Evolutionary conservation across 768 basidiomycete genomes (phyloP).

Genomic region (Cantharellus anzutake): DNA sequence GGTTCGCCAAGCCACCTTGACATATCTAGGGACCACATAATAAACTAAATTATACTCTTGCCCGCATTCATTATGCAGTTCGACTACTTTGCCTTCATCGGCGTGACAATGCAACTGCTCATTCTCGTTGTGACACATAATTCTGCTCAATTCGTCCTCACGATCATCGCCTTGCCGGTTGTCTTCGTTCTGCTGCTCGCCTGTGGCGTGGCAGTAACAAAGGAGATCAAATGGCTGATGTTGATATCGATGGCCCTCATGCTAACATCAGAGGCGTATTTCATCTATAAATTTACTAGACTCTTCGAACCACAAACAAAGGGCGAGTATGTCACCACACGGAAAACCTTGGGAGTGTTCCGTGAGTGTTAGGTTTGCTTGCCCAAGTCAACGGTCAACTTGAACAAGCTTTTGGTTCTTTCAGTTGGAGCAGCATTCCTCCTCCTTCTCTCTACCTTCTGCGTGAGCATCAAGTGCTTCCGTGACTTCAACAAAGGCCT

Average conservation of each 20-base stretch:
- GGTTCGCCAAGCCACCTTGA: neutral
- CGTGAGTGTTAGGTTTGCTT: slow-evolving; percentile 28
- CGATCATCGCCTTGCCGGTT: slow-evolving; percentile 66
- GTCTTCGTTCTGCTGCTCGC: slow-evolving; percentile 46
- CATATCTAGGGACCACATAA: neutral
- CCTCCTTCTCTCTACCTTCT: slow-evolving; percentile 53
- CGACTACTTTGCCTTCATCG: slow-evolving; percentile 74
- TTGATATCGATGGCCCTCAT: slow-evolving; percentile 49
- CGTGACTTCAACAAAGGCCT: slow-evolving; percentile 71
- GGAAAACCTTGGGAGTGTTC: slow-evolving; percentile 63
- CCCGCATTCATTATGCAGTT: slow-evolving; percentile 20
- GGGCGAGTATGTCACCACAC: slow-evolving; percentile 43
- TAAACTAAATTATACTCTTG: neutral
- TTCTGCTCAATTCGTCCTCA: slow-evolving; percentile 64
- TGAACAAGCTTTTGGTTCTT: slow-evolving; percentile 1
- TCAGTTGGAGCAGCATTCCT: slow-evolving; percentile 60
- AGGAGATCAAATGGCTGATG: slow-evolving; percentile 76
- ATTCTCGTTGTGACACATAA: slow-evolving; percentile 48
- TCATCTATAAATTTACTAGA: slow-evolving; percentile 73
- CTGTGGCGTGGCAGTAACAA: slow-evolving; percentile 51
- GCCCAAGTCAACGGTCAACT: neutral
- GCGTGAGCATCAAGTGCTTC: slow-evolving; percentile 61
- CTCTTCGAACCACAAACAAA: slow-evolving; percentile 49
- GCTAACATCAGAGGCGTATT: slow-evolving; percentile 33
- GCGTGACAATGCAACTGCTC: slow-evolving; percentile 83